Conservation (phyloP, 2,329 filamentous ascomycete species). For the Colletotrichum higginsianum region DNA sequence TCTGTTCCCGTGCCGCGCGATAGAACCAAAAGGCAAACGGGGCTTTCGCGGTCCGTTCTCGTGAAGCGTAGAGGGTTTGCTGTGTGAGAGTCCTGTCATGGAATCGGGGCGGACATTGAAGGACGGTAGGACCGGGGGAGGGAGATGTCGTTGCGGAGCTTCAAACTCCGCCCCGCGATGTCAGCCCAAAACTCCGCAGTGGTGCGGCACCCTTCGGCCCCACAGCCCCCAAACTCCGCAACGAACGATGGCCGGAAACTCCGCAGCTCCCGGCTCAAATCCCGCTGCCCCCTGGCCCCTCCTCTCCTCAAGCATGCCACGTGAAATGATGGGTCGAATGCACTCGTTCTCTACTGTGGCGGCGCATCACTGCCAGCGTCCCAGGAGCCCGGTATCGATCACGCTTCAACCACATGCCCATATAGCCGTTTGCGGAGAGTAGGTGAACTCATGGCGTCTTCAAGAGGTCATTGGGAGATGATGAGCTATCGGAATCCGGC, state of each 20-base stretch:
- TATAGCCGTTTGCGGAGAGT: slow-evolving; percentile 26
- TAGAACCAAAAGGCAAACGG: not conserved
- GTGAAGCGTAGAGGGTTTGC: not conserved
- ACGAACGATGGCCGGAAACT: slow-evolving; percentile 2
- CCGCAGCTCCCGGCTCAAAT: not conserved
- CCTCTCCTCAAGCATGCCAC: not conserved
- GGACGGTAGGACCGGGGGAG: slow-evolving; percentile 10
- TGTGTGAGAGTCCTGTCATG: not conserved
- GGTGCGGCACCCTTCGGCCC: slow-evolving; percentile 33
- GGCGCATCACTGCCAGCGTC: not conserved
- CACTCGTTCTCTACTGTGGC: not conserved
- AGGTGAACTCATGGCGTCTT: slow-evolving; percentile 1
- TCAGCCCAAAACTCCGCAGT: slow-evolving; percentile 30
- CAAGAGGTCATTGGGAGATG: not conserved
- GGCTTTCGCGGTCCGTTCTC: slow-evolving; percentile 7
- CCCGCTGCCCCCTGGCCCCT: not conserved
- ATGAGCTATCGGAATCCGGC: slow-evolving; percentile 4
- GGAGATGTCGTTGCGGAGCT: slow-evolving; percentile 16
- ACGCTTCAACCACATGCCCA: not conserved
- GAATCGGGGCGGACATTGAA: no score
- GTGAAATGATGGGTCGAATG: not conserved
- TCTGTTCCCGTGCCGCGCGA: not conserved
- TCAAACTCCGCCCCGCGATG: slow-evolving; percentile 34
- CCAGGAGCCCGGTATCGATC: slow-evolving; percentile 20
- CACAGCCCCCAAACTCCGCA: slow-evolving; percentile 28